These are phyloP conservation scores for Hymenoscyphus albidus DNA, from an alignment of 2,329 filamentous ascomycete genomes.

Conservation along the genomic window DNA sequence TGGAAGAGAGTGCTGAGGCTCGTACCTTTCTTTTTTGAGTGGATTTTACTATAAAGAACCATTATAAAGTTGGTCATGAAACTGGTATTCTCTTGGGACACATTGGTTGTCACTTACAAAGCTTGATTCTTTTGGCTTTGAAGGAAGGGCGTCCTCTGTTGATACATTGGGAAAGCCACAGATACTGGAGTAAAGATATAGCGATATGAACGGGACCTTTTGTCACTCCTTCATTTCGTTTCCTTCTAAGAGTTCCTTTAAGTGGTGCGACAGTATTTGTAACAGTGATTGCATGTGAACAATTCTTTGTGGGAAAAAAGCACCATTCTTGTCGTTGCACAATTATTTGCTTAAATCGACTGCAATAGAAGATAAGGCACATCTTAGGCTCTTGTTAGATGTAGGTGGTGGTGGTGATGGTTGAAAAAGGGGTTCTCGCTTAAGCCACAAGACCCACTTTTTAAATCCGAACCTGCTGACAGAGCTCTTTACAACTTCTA, in stretches of 20 bases:
- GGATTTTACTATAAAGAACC: neutral
- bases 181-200: neutral
- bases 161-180: neutral
- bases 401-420: too few species aligned
- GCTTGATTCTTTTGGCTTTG: neutral
- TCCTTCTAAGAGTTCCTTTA: neutral
- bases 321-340: too few species aligned
- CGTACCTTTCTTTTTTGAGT: neutral
- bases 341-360: too few species aligned
- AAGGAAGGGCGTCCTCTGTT: neutral
- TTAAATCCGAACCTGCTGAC: too few species aligned
- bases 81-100: neutral
- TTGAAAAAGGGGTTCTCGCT: too few species aligned
- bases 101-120: neutral
- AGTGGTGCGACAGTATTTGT: too few species aligned
- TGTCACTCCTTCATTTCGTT: neutral
- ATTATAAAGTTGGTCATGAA: neutral
- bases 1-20: neutral
- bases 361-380: too few species aligned
- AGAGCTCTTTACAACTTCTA: too few species aligned
- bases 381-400: too few species aligned
- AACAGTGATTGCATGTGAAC: too few species aligned
- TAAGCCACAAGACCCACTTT: too few species aligned
- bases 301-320: too few species aligned
- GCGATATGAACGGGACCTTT: neutral